These are phyloP conservation scores for Exserohilum rostratum DNA, from an alignment of 2,329 filamentous ascomycete genomes.

Conservation along the genomic window DNA sequence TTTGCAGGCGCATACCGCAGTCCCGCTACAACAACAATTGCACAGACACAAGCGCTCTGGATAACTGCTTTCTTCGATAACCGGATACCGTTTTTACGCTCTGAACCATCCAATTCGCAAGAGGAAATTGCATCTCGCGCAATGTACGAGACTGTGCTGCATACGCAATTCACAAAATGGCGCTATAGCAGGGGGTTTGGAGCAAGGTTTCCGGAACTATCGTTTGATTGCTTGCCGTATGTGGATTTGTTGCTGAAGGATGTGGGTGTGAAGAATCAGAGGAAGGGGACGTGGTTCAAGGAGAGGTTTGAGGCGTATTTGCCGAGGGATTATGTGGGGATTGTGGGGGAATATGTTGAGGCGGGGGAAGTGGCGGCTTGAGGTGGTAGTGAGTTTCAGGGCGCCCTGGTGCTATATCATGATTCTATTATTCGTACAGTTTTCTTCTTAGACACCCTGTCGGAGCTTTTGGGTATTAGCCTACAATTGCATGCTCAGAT, in stretches of 20 bases:
- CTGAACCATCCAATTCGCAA: no score
- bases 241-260: conserved; percentile 33
- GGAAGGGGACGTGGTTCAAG: conserved; percentile 26
- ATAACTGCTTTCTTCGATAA: conserved; percentile 67
- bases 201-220: conserved; percentile 35
- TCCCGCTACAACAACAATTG: conserved; percentile 45
- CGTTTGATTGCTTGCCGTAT: conserved; percentile 39
- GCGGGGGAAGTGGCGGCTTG: neutral
- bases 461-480: no score
- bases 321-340: conserved; percentile 31
- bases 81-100: conserved; percentile 43
- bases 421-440: neutral
- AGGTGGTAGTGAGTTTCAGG: neutral
- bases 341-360: conserved; percentile 28
- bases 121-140: conserved; percentile 3
- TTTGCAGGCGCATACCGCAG: conserved; percentile 50
- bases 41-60: conserved; percentile 51
- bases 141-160: conserved; percentile 36
- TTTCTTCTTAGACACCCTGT: no score
- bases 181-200: conserved; percentile 40
- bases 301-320: conserved; percentile 31
- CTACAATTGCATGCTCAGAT: neutral
- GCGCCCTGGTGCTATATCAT: neutral
- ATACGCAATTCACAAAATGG: conserved; percentile 41
- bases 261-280: conserved; percentile 23